Evolutionary conservation across 495 filamentous ascomycete species (phyloP), one percentile per base, ranked within the genome.

Genomic region (Tuber melanosporum): DNA sequence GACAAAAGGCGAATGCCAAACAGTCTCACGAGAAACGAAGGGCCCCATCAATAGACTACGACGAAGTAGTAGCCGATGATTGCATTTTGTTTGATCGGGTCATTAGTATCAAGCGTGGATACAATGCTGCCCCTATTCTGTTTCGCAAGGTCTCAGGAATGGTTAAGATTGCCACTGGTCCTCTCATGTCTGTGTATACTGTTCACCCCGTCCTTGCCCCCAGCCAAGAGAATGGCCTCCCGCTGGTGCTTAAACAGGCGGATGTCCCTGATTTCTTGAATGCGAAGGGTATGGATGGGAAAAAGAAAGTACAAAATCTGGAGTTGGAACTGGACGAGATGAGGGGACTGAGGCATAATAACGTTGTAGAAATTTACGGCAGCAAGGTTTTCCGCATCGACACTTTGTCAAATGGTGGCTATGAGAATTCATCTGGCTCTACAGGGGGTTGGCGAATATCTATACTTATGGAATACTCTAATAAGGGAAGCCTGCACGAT

Each of bases 401-500:
- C 42, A 5, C 57, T 5, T 66, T 36, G 57, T 32, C 32, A 36
- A 17, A 32, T 36, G 12, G 26, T 32, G 32, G 26, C 32, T 66
- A 36, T 32, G 86, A 87, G 75, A 86, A 86, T 26, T 83, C 85
- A 75, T 82, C 85, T 52, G 84, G 79, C 73, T 85, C 86, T 20
- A 81, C 79, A 5, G 85, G 87, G 41, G 83, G 85, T 36, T 97
- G 94, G 93, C 91, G 88, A n/a, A 88, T 97, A n/a, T 91, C 88
- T 78, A 85, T 94, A 7, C 88, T 98, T n/a, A 89, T 88, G 36
- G 92, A 94, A 71, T 88, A 92, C 78, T 91, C 92, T 2, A 91
- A 92, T 46, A 94, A 92, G 83, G 94, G 94, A 0, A 92, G 95
- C 1, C 85, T 99, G 3, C 88, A 90, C 5, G 94, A 97, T 72